A percentile compares a stretch with the other conserved stretches of the same genome.
Conservation (phyloP, 768 basidiomycete species). For the Phaffia tasmanica region DNA sequence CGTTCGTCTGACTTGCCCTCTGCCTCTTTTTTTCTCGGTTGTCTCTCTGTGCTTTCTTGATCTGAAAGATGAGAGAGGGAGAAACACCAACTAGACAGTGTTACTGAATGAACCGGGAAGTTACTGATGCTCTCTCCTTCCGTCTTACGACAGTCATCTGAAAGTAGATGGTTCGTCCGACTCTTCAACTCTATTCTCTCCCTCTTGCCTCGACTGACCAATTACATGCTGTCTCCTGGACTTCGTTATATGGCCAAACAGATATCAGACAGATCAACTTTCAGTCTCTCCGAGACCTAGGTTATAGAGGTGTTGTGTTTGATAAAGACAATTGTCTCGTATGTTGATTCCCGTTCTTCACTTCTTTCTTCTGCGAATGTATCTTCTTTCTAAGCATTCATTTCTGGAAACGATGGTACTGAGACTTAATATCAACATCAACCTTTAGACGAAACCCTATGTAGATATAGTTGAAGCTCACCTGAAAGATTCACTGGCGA, state of each 20-base stretch:
- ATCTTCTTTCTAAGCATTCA: neutral
- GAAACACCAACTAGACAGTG: neutral
- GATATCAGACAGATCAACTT: conserved; percentile 36
- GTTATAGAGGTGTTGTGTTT: conserved; percentile 81
- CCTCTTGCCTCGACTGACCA: neutral
- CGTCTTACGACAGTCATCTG: conserved; percentile 10
- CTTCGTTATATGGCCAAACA: conserved; percentile 4
- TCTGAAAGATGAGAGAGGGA: too few species aligned
- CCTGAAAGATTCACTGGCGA: conserved; percentile 63
- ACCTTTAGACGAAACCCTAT: conserved; percentile 64
- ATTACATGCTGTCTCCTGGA: neutral
- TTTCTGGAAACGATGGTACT: neutral
- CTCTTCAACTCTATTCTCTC: neutral
- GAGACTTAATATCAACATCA: neutral
- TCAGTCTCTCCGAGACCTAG: conserved; percentile 49
- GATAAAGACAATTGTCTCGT: conserved; percentile 98
- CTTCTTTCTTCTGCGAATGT: neutral
- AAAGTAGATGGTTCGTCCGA: conserved; percentile 6
- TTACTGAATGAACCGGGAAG: neutral
- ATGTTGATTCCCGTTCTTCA: conserved; percentile 32
- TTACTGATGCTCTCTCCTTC: neutral
- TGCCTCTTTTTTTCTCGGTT: conserved; percentile 26
- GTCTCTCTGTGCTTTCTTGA: conserved; percentile 30
- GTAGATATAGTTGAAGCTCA: conserved; percentile 65
- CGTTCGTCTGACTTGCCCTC: neutral